These are phyloP conservation scores for Colletotrichum noveboracense DNA, from an alignment of 2,329 filamentous ascomycete species.

Conservation along the genomic window DNA sequence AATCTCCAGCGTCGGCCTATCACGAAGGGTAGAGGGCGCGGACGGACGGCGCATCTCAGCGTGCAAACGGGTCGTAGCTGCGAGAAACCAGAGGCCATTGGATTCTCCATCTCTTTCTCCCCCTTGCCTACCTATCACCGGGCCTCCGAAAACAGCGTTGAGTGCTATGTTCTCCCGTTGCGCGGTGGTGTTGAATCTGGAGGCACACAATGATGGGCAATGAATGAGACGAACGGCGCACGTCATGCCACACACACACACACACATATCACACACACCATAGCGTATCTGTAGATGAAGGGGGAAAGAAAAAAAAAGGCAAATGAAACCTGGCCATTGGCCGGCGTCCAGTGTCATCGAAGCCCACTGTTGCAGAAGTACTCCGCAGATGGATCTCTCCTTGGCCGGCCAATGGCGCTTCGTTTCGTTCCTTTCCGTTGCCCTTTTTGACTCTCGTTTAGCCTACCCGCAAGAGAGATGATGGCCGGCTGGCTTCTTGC, in stretches of 20 bases:
- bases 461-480: not conserved
- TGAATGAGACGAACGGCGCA: not conserved
- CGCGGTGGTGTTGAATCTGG: not conserved
- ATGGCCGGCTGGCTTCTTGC: not conserved
- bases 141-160: not conserved
- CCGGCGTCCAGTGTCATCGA: not conserved
- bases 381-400: not conserved
- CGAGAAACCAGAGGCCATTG: not conserved
- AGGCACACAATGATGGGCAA: not conserved
- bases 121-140: conserved; percentile 4
- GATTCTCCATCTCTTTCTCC: not conserved
- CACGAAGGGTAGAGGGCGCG: not conserved
- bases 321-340: conserved; percentile 3
- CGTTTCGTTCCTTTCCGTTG: not conserved
- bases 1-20: not conserved
- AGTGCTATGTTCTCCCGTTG: not conserved
- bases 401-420: not conserved
- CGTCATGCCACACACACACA: not conserved
- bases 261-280: not conserved
- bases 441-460: not conserved
- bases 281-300: not conserved
- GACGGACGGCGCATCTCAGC: not conserved
- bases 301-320: not conserved
- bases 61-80: not conserved
- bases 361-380: not conserved